Conservation (phyloP, 176 grass and related monocot species). For the Themeda triandra region DNA sequence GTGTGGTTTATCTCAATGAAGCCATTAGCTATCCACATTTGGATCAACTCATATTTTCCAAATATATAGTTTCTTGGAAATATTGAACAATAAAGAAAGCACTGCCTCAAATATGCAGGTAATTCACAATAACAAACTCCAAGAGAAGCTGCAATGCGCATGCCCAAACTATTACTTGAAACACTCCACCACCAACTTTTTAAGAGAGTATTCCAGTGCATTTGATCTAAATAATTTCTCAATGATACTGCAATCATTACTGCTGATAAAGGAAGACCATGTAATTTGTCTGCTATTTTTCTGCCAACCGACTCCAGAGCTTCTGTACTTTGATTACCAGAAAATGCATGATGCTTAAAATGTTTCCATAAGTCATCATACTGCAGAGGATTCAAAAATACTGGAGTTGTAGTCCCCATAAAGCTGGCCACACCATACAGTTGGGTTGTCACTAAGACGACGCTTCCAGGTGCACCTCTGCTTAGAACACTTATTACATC, state of each 20-base stretch:
- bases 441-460: conserved; percentile 43
- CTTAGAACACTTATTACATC: background rate
- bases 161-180: background rate
- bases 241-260: conserved; percentile 22
- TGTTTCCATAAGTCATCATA: conserved; percentile 12
- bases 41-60: conserved; percentile 28
- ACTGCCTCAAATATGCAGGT: conserved; percentile 38
- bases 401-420: conserved; percentile 17
- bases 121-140: conserved; percentile 37
- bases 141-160: conserved; percentile 28
- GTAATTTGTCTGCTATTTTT: conserved; percentile 12
- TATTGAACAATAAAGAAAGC: conserved; percentile 38
- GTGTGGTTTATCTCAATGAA: conserved; percentile 1
- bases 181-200: conserved; percentile 54
- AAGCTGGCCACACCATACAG: conserved; percentile 11
- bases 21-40: conserved; percentile 62
- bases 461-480: conserved; percentile 28
- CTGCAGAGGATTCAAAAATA: conserved; percentile 24
- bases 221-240: background rate
- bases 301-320: background rate
- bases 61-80: conserved; percentile 44
- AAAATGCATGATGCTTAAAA: conserved; percentile 23
- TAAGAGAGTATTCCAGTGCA: conserved; percentile 16
- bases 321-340: background rate
- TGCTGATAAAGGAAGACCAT: conserved; percentile 31